Conservation (phyloP, 2,329 filamentous ascomycete genomes). For the Didymella exigua region DNA sequence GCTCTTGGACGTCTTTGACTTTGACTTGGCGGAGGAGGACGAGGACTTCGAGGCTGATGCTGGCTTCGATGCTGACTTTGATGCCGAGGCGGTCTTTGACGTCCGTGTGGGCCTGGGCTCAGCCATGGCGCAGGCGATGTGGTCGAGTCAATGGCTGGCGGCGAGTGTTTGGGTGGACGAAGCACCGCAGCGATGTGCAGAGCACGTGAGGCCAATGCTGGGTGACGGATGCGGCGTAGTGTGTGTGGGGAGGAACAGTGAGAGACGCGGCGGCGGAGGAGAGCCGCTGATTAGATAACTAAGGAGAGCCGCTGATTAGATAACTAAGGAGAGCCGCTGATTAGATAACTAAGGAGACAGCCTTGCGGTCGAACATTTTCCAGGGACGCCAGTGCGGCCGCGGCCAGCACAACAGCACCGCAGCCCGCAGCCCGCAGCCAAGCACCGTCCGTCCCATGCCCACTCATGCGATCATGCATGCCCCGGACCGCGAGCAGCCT, state of each 20-base stretch:
- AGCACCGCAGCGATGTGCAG: background rate
- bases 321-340: background rate
- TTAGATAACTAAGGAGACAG: slow-evolving; percentile 8
- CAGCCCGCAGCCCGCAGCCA: slow-evolving; percentile 1
- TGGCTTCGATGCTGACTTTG: slow-evolving; percentile 11
- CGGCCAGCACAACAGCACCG: background rate
- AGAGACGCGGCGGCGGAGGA: background rate
- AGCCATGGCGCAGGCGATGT: slow-evolving; percentile 34
- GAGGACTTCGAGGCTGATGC: slow-evolving; percentile 13
- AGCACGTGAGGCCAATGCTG: slow-evolving; percentile 10
- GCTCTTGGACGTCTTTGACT: slow-evolving; percentile 53
- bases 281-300: background rate
- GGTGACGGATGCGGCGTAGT: slow-evolving; percentile 15
- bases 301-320: slow-evolving; percentile 8
- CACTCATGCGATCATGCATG: slow-evolving; percentile 58
- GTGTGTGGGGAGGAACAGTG: slow-evolving; percentile 15
- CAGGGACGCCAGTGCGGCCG: background rate
- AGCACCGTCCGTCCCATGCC: slow-evolving; percentile 30
- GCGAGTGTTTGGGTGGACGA: background rate
- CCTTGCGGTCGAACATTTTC: slow-evolving; percentile 11
- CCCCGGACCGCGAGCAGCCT: slow-evolving; percentile 50
- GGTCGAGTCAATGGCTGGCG: slow-evolving; percentile 5
- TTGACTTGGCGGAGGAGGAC: slow-evolving; percentile 12
- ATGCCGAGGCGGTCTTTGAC: slow-evolving; percentile 8
- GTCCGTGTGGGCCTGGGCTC: slow-evolving; percentile 34